phyloP scores from a whole-genome alignment of 148 eudicot genomes.

The Rhododendron vialii region DNA sequence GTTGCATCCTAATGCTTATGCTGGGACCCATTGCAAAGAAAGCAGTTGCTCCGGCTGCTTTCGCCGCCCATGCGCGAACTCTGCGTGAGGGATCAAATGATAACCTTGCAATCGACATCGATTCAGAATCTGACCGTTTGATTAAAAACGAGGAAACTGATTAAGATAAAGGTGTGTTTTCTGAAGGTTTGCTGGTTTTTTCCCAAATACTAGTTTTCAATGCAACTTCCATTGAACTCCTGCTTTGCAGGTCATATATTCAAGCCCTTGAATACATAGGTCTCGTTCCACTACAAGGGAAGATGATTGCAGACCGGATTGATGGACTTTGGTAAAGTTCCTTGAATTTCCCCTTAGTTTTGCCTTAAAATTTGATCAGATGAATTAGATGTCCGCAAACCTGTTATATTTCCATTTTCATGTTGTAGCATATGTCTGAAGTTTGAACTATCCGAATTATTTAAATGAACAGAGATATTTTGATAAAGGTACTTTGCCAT shows the following conservation, averaged over 20 bases:
- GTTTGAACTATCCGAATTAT: not conserved
- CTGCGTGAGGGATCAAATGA: conserved; percentile 79
- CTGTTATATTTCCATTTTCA: not conserved
- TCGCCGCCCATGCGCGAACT: conserved; percentile 73
- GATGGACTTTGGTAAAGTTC: conserved; percentile 83
- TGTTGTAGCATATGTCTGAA: not conserved
- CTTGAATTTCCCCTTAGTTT: not conserved
- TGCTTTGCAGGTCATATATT: conserved; percentile 74
- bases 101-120: conserved; percentile 77
- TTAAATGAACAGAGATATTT: not conserved
- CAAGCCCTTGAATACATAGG: conserved; percentile 86
- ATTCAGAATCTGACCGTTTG: conserved; percentile 73
- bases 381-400: not conserved
- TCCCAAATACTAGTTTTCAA: not conserved
- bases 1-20: conserved; percentile 15
- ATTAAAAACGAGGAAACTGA: conserved; percentile 47
- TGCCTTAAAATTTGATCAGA: not conserved
- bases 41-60: conserved; percentile 51
- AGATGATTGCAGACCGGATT: conserved; percentile 73
- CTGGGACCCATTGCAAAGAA: conserved; percentile 64
- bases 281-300: conserved; percentile 83
- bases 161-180: conserved; percentile 78
- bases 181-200: not conserved
- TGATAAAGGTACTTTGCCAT: not conserved
- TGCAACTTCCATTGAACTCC: conserved; percentile 12